Evolutionary conservation across 1,139 yeast species (phyloP), one percentile per base, ranked within the genome.

Genomic region (Spathaspora sp.): DNA sequence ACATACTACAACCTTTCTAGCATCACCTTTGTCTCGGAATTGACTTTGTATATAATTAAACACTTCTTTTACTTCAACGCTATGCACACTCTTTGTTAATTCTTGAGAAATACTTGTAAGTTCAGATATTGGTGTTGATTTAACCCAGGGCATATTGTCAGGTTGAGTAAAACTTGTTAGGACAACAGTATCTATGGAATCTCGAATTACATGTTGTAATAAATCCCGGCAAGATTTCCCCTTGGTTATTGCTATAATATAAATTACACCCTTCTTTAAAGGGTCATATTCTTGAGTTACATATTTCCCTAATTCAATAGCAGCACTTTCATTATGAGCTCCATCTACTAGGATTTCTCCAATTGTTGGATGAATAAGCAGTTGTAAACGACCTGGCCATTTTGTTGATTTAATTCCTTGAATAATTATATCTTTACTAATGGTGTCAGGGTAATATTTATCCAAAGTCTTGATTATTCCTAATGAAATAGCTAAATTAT

Each of bases 131-230:
- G 70, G 65, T 51, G 72, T 74, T 2, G 89, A 67, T 23, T 70
- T 58, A 11, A 93, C 82, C 98, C 98, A 93, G 0, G 97, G 97
- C 98, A 91, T 91, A 0, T 88, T 85, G 13, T 86, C 95, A 0
- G 95, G 93, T 1, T 67, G 51, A 1, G 83, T 77, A 60, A 90
- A 93, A 31, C 68, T 60, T 0, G 93, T 82, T 1, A 85, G 76
- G 1, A 85, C 67, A 0, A 90, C 77, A 1, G 67, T 63, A 57
- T 90, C 97, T 1, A 63, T 36, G 9, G 24, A 20, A 17, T 17
- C 58, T 0, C 68, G 61, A 2, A 86, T 60, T 2, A 91, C 64
- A 17, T 80, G 77, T 34, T 68, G 61, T 37, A 90, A 63, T 18
- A 90, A 65, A 0, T 72, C 70, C 0, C 65, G 68, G 2, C 86